Conservation (phyloP, 2,329 filamentous ascomycete genomes). For the Rugonectria rugulosa region DNA sequence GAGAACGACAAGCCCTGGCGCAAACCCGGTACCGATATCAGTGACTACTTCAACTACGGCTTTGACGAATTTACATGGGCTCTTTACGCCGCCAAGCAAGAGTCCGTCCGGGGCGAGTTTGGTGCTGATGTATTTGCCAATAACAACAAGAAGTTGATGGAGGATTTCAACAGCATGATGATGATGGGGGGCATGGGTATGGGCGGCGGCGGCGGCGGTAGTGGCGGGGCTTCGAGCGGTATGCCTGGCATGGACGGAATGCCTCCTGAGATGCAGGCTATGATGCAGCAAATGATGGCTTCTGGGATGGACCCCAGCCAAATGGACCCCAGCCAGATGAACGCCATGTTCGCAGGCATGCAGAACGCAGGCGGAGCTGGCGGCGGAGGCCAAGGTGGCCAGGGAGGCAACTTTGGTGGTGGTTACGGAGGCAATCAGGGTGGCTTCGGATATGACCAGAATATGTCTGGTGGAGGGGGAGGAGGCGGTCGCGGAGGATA, state of each 20-base stretch:
- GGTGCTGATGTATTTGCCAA: slow-evolving; percentile 69
- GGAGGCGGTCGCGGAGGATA: slow-evolving; percentile 46
- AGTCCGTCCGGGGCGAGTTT: slow-evolving; percentile 78
- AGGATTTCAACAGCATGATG: slow-evolving; percentile 74
- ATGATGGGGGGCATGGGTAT: slow-evolving; percentile 64
- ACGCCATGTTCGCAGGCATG: slow-evolving; percentile 67
- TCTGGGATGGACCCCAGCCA: slow-evolving; percentile 70
- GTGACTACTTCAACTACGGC: slow-evolving; percentile 98
- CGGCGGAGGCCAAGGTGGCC: slow-evolving; percentile 55
- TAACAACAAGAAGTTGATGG: slow-evolving; percentile 81
- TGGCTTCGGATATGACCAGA: slow-evolving; percentile 59
- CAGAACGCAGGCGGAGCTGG: slow-evolving; percentile 55
- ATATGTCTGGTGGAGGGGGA: slow-evolving; percentile 51
- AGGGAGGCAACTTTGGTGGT: slow-evolving; percentile 60
- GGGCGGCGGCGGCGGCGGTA: slow-evolving; percentile 45
- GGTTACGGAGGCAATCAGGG: slow-evolving; percentile 63
- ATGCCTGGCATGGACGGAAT: slow-evolving; percentile 70
- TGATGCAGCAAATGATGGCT: slow-evolving; percentile 76
- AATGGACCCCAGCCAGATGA: slow-evolving; percentile 68
- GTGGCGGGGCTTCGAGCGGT: slow-evolving; percentile 42
- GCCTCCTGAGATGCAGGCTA: slow-evolving; percentile 70
- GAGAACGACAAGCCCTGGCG: slow-evolving; percentile 95
- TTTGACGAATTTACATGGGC: slow-evolving; percentile 99
- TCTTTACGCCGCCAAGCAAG: slow-evolving; percentile 89
- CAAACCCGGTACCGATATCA: slow-evolving; percentile 90